Percentiles rank a stretch among this genome's conserved stretches.
Conservation (phyloP, 179 eudicot genomes). For the Drosera spatulata region DNA sequence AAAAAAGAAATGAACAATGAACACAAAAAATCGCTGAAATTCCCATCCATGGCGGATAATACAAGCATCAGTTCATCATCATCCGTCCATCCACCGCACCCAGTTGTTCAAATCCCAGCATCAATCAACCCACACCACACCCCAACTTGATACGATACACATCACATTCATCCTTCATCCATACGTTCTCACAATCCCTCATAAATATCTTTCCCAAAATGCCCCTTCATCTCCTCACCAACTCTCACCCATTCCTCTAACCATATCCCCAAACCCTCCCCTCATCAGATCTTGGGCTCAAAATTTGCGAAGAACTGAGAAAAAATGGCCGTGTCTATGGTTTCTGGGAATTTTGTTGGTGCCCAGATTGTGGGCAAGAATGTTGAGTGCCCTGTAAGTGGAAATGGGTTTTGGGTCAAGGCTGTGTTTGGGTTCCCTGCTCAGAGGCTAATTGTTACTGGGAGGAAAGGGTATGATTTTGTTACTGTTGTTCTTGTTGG, state of each 20-base stretch:
- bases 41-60: no score
- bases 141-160: no score
- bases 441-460: slow-evolving; percentile 10
- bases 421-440: slow-evolving; percentile 20
- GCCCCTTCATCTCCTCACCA: not conserved
- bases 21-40: no score
- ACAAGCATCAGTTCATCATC: no score
- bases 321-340: slow-evolving; percentile 56
- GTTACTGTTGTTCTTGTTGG: not conserved
- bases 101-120: no score
- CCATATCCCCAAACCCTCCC: not conserved
- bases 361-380: slow-evolving; percentile 22
- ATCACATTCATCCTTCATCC: no score
- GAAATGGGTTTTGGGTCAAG: slow-evolving; percentile 6
- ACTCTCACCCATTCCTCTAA: slow-evolving; percentile 9
- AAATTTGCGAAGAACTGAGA: not conserved
- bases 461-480: slow-evolving; percentile 15
- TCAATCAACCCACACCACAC: no score
- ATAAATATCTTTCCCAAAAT: not conserved
- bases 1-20: no score
- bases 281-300: slow-evolving; percentile 11
- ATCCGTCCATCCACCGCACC: no score
- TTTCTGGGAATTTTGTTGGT: slow-evolving; percentile 39
- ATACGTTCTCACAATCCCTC: no score
- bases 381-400: slow-evolving; percentile 24